Evolutionary conservation across 202 grass and related monocot genomes (phyloP), one percentile per base, ranked within the genome.

Genomic region (Zoysia matrella): DNA sequence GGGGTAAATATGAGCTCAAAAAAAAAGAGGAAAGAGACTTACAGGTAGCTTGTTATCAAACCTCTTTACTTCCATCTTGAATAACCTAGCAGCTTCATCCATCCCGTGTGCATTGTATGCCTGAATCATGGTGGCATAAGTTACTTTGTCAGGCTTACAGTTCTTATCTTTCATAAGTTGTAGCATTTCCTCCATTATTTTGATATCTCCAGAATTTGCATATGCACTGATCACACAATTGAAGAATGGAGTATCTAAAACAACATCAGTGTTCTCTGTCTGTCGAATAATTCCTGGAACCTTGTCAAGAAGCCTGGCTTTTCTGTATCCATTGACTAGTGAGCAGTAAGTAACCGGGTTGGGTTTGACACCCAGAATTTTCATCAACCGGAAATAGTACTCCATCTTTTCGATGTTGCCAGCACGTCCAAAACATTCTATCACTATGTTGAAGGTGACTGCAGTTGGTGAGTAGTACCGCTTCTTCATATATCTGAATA

Each of bases 141-240:
- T 93, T 69, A 91, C 84, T 49, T 52, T 84, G 80, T 92, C 95
- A 69, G 95, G 95, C 47, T 86, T 89, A 60, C 82, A 93, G 56
- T 82, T 80, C 80, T 98, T 94, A 30, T 98, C 88, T 84, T 94
- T 95, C 92, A 95, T 93, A 77, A 93, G 82, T 47, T 64, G 61
- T 11, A 91, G 80, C 84, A 95, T 93, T 65, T 95, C 95, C 86
- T 95, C 92, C 95, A 95, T 98, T 74, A 95, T 91, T 81, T 86
- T 90, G 77, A 88, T 70, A 67, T 95, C 88, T 61, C 92, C 86
- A 82, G 70, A 86, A 67, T 88, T 84, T 1, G 88, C 92, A 65
- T 92, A 95, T 71, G 92, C 92, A 72, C 72, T 86, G 39, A 98
- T 89, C 60, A 93, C 88, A 30, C 92, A 93, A 48, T 98, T 98